Percentiles rank a stretch among this genome's conserved stretches.
Conservation (phyloP, 2,329 filamentous ascomycete species). For the Ophiocordyceps camponoti-floridani region DNA sequence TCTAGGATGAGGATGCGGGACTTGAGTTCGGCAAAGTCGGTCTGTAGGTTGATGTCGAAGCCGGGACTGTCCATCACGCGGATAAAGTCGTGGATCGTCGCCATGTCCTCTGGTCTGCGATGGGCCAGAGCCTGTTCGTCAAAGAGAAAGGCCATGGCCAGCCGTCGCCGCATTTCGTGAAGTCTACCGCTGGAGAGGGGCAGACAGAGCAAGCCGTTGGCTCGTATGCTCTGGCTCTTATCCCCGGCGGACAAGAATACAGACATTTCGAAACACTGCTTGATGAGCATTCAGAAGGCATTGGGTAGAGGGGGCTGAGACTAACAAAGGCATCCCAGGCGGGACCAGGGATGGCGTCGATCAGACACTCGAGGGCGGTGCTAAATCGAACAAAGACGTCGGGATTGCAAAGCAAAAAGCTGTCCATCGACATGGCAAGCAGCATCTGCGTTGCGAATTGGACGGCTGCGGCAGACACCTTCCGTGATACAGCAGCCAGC, state of each 20-base stretch:
- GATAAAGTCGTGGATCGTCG: conserved; percentile 25
- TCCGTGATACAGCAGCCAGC: conserved; percentile 17
- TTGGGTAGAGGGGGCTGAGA: conserved; percentile 1
- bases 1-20: conserved; percentile 54
- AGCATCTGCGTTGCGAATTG: conserved; percentile 26
- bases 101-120: conserved; percentile 17
- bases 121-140: conserved; percentile 23
- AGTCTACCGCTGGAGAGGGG: conserved; percentile 29
- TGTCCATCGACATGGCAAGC: conserved; percentile 37
- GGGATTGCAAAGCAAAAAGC: conserved; percentile 23
- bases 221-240: conserved; percentile 29
- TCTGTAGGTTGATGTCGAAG: conserved; percentile 34
- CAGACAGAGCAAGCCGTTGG: conserved; percentile 39
- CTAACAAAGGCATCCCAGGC: conserved; percentile 26
- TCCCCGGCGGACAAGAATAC: conserved; percentile 27
- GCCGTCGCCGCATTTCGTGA: conserved; percentile 44
- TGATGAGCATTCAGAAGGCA: conserved; percentile 3
- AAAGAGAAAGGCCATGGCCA: conserved; percentile 49
- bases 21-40: conserved; percentile 51
- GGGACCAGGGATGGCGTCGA: conserved; percentile 18
- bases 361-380: conserved; percentile 23
- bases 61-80: conserved; percentile 25
- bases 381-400: conserved; percentile 22
- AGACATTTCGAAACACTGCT: conserved; percentile 31
- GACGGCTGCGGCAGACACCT: conserved; percentile 15